Base-by-base conservation (phyloP, 208 protist genomes). In the Leishmania arabica region DNA sequence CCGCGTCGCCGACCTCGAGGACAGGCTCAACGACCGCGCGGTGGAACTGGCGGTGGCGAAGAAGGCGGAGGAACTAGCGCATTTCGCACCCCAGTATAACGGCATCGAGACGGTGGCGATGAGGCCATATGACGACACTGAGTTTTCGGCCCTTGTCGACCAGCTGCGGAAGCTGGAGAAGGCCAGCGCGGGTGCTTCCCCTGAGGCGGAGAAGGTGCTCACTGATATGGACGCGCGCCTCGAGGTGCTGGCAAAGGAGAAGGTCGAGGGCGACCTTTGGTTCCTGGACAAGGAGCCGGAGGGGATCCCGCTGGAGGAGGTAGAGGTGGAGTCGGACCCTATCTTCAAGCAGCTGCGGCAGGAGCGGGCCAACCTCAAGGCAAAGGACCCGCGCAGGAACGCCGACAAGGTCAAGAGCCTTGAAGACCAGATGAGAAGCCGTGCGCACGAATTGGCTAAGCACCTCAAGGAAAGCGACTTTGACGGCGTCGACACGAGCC, bases 271-370 rank as follows among this genome's bases (percentile, higher is more conserved):
- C 21, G 92, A 94, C 75, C 83, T 92, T 51, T 92, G 86, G 80
- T 93, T 91, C 82, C 80, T 96, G n/a, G 88, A 95, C 80, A 91
- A 88, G 78, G 88, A 89, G 77, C 90, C 91, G 49, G 87, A 93
- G 76, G 93, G 91, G 40, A 87, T 96, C 68, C 88, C 89, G 53
- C 80, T 96, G 54, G 86, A 90, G 56, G 84, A 93, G 56, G 76
- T 96, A n/a, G 89, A 84, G 8, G 62, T 93, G 62, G 69, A 85
- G 68, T 75, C 54, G 3, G 93, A 96, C 68, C 69, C 82, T 9
- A 47, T 51, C 34, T 94, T 96, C 70, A 58, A 79, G 54, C 47
- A 82, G 72, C 83, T 94, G 82, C 79, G 88, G 75, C 71, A 84
- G 27, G 85, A 94, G 65, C 88, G 91, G 54, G 88, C 85, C 62